Evolutionary conservation across 208 protist species (phyloP), one percentile per base, ranked within the genome.

Genomic region (Leishmania lainsoni): DNA sequence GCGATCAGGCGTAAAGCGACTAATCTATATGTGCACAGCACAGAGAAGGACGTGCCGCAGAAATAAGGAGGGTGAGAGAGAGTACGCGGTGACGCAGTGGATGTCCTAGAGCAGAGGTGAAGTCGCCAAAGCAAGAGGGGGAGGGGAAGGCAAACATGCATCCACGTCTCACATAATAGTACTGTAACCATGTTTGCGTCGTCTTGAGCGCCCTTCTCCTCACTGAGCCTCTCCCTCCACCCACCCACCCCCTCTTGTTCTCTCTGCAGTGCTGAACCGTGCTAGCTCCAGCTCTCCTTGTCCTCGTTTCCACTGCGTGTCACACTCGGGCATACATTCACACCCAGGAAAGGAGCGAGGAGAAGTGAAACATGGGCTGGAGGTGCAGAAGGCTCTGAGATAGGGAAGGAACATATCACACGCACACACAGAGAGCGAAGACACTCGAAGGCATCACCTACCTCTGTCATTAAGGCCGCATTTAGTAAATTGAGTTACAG

Each of bases 1-100:
- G 87, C 59, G 81, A 80, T 2, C 76, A 84, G 39, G 72, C 32
- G 10, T 65, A 8, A 42, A 82, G 1, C 61, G 72, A 58, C 39
- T 59, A 70, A 69, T 5, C 22, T 72, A 5, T 14, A 29, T 2
- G 35, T 12, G 42, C 52, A 52, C 26, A 10, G 14, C 0, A 22
- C 14, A 14, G 65, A 69, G 65, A 32, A 6, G 5, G 32, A 69
- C 65, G 65, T 26, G 35, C 32, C 35, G 2, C 17, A 69, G 26
- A 42, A 45, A 9, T 20, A 58, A 1, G 29, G 10, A 12, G 65
- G 9, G 58, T 4, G 26, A 29, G 61, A 39, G 61, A 29, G 61
- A 20, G 29, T 5, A 10, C 39, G 29, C 1, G 29, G 29, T 49
- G 48, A 52, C 45, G 69, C 45, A 29, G 10, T 32, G 45, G 1